Evolutionary conservation across 306 rosid genomes (phyloP).

Genomic region (Cercis canadensis): DNA sequence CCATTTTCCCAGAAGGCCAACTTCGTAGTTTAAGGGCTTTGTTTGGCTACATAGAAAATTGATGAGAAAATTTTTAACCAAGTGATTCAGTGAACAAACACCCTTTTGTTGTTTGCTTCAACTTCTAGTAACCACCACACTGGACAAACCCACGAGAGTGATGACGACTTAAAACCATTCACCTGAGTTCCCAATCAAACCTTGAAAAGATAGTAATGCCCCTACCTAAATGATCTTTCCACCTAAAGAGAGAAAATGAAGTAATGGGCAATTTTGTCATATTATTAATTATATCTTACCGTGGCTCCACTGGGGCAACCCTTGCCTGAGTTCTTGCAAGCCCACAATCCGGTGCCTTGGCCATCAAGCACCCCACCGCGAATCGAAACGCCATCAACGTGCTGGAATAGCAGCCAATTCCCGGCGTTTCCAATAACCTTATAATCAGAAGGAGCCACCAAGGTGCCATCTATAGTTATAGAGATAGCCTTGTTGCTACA

Average conservation of each 20-base stretch:
- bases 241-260: neutral
- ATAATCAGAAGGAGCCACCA: conserved; percentile 52
- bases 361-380: conserved; percentile 61
- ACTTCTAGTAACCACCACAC: neutral
- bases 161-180: too few relatives aligned
- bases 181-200: neutral
- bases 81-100: too few relatives aligned
- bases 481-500: conserved; percentile 44
- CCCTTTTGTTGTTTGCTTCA: too few relatives aligned
- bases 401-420: conserved; percentile 48
- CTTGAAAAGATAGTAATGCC: conserved; percentile 9
- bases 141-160: neutral
- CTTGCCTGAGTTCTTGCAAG: conserved; percentile 50
- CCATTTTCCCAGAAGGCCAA: neutral
- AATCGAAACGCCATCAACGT: conserved; percentile 48
- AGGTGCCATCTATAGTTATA: conserved; percentile 50
- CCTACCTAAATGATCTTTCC: neutral
- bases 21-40: neutral
- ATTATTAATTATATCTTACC: conserved; percentile 37
- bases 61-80: neutral
- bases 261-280: neutral
- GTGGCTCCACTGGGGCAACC: conserved; percentile 55
- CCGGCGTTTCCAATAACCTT: conserved; percentile 24
- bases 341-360: conserved; percentile 56
- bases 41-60: neutral